Conservation (phyloP, 208 protist genomes). For the Trypanosoma vivax region DNA sequence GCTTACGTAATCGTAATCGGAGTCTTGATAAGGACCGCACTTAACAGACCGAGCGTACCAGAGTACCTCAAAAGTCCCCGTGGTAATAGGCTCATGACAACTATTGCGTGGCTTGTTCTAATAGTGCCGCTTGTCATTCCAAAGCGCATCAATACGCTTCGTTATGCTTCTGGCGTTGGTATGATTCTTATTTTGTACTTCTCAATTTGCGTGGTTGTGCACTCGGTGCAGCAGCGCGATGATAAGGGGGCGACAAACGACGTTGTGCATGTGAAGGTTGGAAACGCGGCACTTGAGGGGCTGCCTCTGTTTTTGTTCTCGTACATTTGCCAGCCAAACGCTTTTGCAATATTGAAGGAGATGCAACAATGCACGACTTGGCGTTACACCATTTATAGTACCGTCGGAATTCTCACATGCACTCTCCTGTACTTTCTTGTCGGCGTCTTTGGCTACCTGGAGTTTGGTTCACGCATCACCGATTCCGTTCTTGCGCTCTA, state of each 20-base stretch:
- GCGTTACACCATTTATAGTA: slow-evolving; percentile 36
- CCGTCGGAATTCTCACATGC: slow-evolving; percentile 57
- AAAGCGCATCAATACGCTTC: slow-evolving; percentile 64
- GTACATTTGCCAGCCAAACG: slow-evolving; percentile 64
- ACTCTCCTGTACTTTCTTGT: slow-evolving; percentile 61
- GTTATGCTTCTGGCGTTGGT: slow-evolving; percentile 61
- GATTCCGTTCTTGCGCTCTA: slow-evolving; percentile 62
- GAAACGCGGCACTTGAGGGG: slow-evolving; percentile 30
- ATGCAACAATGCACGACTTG: slow-evolving; percentile 30
- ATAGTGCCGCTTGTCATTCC: slow-evolving; percentile 14
- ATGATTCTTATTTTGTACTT: slow-evolving; percentile 67
- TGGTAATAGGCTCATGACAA: slow-evolving; percentile 5
- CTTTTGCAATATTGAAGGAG: slow-evolving; percentile 54
- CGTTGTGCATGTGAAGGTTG: slow-evolving; percentile 25
- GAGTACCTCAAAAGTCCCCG: slow-evolving; percentile 4
- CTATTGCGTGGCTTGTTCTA: slow-evolving; percentile 15
- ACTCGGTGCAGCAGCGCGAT: slow-evolving; percentile 18
- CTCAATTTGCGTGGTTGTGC: slow-evolving; percentile 48
- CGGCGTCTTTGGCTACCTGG: slow-evolving; percentile 68
- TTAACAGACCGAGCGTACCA: slow-evolving; percentile 1
- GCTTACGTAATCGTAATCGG: slow-evolving; percentile 23
- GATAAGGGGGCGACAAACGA: slow-evolving; percentile 22
- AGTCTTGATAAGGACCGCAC: slow-evolving; percentile 13
- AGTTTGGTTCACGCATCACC: slow-evolving; percentile 38
- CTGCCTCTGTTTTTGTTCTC: slow-evolving; percentile 59